Base-by-base conservation (phyloP, 345 rosid species). In the Murraya paniculata region DNA sequence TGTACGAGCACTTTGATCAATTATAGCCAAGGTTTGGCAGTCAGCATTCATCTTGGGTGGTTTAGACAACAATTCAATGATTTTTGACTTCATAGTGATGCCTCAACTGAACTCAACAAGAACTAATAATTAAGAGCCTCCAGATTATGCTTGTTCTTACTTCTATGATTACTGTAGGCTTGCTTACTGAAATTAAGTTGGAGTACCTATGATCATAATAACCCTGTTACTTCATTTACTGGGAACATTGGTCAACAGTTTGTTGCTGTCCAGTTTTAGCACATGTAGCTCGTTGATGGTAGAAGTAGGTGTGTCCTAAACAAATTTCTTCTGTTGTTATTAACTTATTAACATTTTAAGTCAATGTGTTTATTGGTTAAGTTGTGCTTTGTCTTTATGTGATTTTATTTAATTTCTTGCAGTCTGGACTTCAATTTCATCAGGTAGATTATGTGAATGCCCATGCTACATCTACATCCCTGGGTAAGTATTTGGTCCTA, bases 381-480 rank as follows among this genome's bases (percentile, higher is more conserved):
- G 59, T 68, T 30, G 58, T 45, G 30, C 31, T 80, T 82, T 72
- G 70, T 76, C 64, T 65, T 79, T 64, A 79, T 74, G 55, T 67
- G 28, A 56, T 79, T 77, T 31, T 45, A 71, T 82, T 77, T 41
- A 65, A n/a, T 25, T 81, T 55, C 33, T 82, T 81, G 83, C 90
- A 96, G 97, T 88, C 98, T 56, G 95, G 94, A 78, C 83, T 96
- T 81, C 86, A 76, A 72, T 90, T 97, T 60, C 78, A 81, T 81
- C 94, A 94, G 84, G 95, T 96, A 73, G 97, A 91, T 83, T 96
- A 94, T 73, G 80, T 94, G 66, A 96, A 96, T 66, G 95, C 99
- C 25, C 99, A 96, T 89, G 99, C 99, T 36, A 96, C 97, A 45
- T 96, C 98, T 30, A 96, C 99, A 24, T 92, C 93, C 68, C 77